A percentile compares a stretch with the other conserved stretches of the same genome.
Evolutionary conservation across 139 green algal genomes (phyloP).

Genomic region (Bryopsis sp.): DNA sequence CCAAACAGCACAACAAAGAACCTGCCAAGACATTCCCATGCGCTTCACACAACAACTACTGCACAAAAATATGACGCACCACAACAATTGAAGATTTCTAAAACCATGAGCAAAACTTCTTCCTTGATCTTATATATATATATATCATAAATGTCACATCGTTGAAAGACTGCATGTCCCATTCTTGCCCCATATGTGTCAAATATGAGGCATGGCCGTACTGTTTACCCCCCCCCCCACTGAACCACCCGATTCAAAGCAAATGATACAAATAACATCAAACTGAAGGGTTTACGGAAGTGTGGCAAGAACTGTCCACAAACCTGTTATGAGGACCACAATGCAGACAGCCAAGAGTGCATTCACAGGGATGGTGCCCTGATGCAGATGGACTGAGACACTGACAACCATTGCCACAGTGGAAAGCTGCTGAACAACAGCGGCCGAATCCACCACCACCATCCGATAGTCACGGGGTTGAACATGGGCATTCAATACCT

Average conservation of each 20-base stretch:
- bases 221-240: too few species aligned
- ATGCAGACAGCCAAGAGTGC: conserved; percentile 22
- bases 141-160: too few species aligned
- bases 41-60: too few species aligned
- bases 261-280: too few species aligned
- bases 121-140: too few species aligned
- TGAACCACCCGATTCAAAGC: too few species aligned
- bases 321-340: conserved; percentile 22
- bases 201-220: too few species aligned
- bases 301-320: not conserved
- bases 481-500: conserved; percentile 52
- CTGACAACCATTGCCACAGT: conserved; percentile 35
- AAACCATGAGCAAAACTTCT: too few species aligned
- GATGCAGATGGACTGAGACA: conserved; percentile 43
- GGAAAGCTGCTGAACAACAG: conserved; percentile 66
- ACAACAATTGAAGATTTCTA: too few species aligned
- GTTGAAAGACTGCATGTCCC: too few species aligned
- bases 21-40: not conserved
- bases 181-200: too few species aligned
- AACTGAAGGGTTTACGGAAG: not conserved
- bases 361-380: conserved; percentile 17
- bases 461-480: conserved; percentile 42
- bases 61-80: too few species aligned
- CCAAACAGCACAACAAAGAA: conserved; percentile 12
- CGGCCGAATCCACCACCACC: conserved; percentile 50